Conservation (phyloP, 2,329 filamentous ascomycete species). For the Aspergillus cejpii region DNA sequence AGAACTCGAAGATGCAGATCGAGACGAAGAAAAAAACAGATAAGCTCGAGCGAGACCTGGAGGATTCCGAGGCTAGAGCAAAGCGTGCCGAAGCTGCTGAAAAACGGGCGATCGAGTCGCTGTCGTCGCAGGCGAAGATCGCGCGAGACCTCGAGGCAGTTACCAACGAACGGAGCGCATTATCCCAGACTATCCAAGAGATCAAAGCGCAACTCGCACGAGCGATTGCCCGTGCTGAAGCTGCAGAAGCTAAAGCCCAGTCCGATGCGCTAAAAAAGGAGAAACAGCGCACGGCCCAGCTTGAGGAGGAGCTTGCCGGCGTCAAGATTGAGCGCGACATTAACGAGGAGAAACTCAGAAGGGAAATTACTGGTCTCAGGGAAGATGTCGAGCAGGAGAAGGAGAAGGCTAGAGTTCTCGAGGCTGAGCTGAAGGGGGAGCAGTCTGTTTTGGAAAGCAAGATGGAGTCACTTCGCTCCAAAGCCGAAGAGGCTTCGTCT, state of each 20-base stretch:
- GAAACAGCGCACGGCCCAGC: constrained; percentile 48
- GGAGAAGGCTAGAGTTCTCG: constrained; percentile 60
- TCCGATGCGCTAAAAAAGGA: constrained; percentile 63
- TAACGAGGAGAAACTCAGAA: constrained; percentile 60
- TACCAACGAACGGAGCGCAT: constrained; percentile 57
- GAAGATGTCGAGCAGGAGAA: constrained; percentile 67
- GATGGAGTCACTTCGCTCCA: constrained; percentile 75
- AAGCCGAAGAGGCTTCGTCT: constrained; percentile 83
- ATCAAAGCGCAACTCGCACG: constrained; percentile 64
- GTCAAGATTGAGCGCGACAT: constrained; percentile 70
- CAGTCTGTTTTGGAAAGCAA: constrained; percentile 73
- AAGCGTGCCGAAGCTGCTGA: constrained; percentile 55
- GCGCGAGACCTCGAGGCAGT: constrained; percentile 55
- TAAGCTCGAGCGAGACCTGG: constrained; percentile 52
- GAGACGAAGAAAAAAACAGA: constrained; percentile 51
- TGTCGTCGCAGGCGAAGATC: constrained; percentile 46
- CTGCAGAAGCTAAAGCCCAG: constrained; percentile 59
- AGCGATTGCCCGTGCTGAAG: constrained; percentile 59
- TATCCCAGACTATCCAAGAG: constrained; percentile 59
- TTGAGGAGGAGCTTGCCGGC: constrained; percentile 60
- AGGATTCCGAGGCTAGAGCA: constrained; percentile 48
- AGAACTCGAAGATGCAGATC: constrained; percentile 47
- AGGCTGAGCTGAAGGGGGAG: constrained; percentile 76
- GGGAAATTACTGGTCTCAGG: constrained; percentile 63
- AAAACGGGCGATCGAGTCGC: constrained; percentile 51